Evolutionary conservation across 148 eudicot species (phyloP).

Genomic region (Fagopyrum homotropicum): DNA sequence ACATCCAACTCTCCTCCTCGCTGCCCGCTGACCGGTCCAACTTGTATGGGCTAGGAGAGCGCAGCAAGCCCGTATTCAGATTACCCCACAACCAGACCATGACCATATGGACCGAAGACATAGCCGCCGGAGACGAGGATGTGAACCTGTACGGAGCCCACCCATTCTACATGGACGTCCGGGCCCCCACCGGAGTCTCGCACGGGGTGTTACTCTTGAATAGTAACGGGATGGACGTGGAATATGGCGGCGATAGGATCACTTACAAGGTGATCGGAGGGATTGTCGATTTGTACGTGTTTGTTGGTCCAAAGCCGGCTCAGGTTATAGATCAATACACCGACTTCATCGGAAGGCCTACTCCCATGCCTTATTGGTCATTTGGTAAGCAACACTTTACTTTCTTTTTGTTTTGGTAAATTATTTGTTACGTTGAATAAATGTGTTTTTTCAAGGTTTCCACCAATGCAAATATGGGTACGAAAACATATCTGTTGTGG

Average conservation of each 20-base stretch:
- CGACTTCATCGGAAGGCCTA: conserved; percentile 37
- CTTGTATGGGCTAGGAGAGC: conserved; percentile 50
- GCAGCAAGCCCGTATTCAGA: conserved; percentile 32
- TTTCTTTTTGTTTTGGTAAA: no score
- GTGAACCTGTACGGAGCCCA: conserved; percentile 47
- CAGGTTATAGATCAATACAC: conserved; percentile 45
- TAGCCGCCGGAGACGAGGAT: conserved; percentile 24
- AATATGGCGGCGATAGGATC: conserved; percentile 36
- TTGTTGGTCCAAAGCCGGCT: conserved; percentile 33
- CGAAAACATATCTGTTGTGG: conserved; percentile 25
- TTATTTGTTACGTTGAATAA: no score
- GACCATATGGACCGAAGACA: conserved; percentile 46
- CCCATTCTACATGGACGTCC: conserved; percentile 48
- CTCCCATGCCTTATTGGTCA: conserved; percentile 61
- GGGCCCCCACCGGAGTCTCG: conserved; percentile 24
- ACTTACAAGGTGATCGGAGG: conserved; percentile 50
- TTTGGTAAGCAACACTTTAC: conserved; percentile 27
- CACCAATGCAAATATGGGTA: conserved; percentile 50
- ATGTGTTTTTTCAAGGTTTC: conserved; percentile 24
- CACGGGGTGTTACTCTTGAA: conserved; percentile 47
- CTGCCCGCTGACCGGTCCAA: conserved; percentile 30
- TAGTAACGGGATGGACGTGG: conserved; percentile 57
- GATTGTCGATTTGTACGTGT: conserved; percentile 42
- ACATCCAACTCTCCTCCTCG: conserved; percentile 32
- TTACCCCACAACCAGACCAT: conserved; percentile 34